Evolutionary conservation across 2,329 filamentous ascomycete species (phyloP), one percentile per base, ranked within the genome.

Genomic region (Sporothrix brunneoviolacea): DNA sequence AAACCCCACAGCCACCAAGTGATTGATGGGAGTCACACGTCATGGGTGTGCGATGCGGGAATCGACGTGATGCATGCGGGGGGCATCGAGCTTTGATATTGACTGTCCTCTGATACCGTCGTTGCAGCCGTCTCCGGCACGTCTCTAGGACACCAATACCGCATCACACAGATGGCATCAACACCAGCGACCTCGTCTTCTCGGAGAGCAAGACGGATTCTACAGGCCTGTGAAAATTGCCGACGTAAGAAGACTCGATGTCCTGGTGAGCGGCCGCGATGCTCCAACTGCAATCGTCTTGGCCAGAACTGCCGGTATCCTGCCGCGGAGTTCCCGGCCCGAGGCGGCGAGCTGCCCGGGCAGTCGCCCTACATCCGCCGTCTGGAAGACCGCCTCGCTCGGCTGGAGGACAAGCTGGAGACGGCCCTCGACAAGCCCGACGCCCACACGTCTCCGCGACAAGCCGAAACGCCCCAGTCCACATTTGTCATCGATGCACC

Each of bases 191-290:
- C 32, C 9, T 15, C 44, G 33, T 13, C 33, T 16, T 16, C 33
- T 28, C 39, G 24, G 33, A 35, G 30, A 15, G 30, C 30, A 16
- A 24, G 30, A 9, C 42, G 48, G 13, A 42, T 49, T 19, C 7
- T 48, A 7, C 28, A 50, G 24, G 40, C 33, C 7, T 45, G 24
- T 43, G 21, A 43, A 24, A 43, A 50, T 35, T 36, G 42, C 19
- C 42, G 42, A 16, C 42, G 42, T 27, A 45, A 45, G n/a, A 45
- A 45, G 30, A 35, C 32, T 6, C 30, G 42, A 15, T 45, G 42
- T 12, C 42, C 42, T 9, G 41, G 42, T 15, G 42, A 45, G 30
- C 42, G 42, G 42, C 42, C 42, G 42, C 18, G 18, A 12, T 45
- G 42, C 30, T 45, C 42, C 9, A 36, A 24, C n/a, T 45, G 42